Evolutionary conservation across 805 yeast species (phyloP).

Genomic region (Ogataea siamensis): DNA sequence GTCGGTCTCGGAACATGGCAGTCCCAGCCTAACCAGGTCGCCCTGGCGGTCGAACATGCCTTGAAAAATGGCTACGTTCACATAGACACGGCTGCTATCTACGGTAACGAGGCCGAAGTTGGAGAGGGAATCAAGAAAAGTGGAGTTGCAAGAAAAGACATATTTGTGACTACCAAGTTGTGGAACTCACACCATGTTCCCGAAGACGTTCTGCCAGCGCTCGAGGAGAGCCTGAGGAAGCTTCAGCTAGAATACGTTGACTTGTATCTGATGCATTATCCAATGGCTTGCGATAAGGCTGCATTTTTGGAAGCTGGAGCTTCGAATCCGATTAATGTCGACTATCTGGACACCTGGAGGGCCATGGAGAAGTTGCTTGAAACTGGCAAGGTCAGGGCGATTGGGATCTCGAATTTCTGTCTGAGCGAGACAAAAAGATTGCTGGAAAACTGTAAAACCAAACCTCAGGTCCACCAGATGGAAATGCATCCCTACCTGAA

Average conservation of each 20-base stretch:
- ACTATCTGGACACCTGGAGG: conserved; percentile 61
- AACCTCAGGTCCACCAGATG: conserved; percentile 56
- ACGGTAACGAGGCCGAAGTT: conserved; percentile 60
- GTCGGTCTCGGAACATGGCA: conserved; percentile 28
- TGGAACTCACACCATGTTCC: conserved; percentile 42
- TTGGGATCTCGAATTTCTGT: conserved; percentile 81
- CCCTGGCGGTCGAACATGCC: conserved; percentile 58
- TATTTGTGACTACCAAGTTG: conserved; percentile 64
- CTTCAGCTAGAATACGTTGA: conserved; percentile 63
- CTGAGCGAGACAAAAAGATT: conserved; percentile 51
- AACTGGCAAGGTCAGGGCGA: conserved; percentile 55
- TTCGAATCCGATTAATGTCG: conserved; percentile 37
- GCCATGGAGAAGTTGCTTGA: conserved; percentile 57
- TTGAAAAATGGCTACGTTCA: conserved; percentile 68
- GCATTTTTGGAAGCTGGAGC: conserved; percentile 34
- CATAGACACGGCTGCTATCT: conserved; percentile 73
- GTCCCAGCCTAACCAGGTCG: conserved; percentile 46
- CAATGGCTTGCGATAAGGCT: conserved; percentile 42
- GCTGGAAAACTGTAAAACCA: conserved; percentile 46
- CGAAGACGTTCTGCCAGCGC: conserved; percentile 42
- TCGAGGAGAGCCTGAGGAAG: conserved; percentile 48
- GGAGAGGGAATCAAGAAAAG: conserved; percentile 52
- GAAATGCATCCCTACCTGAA: conserved; percentile 72
- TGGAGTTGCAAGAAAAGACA: conserved; percentile 45
- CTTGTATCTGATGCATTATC: conserved; percentile 69